These are phyloP conservation scores for Arthonia radiata DNA, from an alignment of 495 filamentous ascomycete genomes.

Conservation along the genomic window DNA sequence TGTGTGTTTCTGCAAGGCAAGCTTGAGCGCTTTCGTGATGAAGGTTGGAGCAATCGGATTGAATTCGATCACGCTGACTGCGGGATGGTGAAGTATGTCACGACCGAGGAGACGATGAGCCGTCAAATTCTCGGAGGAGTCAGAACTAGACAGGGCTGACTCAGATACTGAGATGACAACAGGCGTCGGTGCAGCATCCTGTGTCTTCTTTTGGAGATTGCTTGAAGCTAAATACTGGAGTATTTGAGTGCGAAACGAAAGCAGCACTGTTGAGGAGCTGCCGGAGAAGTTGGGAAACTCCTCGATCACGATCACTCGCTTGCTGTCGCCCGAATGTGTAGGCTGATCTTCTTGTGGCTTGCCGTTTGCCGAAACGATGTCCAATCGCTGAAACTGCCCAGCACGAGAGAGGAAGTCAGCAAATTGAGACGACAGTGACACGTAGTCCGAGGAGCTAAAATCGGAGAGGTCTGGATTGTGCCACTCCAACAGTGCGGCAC, in stretches of 20 bases:
- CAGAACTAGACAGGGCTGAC: slow-evolving; percentile 49
- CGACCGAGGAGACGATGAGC: slow-evolving; percentile 70
- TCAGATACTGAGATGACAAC: slow-evolving; percentile 82
- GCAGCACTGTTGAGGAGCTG: slow-evolving; percentile 36
- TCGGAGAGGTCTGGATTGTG: slow-evolving; percentile 47
- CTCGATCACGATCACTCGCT: slow-evolving; percentile 59
- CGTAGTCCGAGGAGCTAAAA: slow-evolving; percentile 27
- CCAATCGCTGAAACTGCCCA: slow-evolving; percentile 52
- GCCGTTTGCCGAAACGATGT: slow-evolving; percentile 16
- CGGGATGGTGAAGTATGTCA: slow-evolving; percentile 54
- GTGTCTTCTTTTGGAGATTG: slow-evolving; percentile 10
- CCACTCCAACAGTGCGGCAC: slow-evolving; percentile 67
- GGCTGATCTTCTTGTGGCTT: slow-evolving; percentile 1
- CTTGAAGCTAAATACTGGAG: slow-evolving; percentile 44
- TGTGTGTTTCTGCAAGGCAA: slow-evolving; percentile 60
- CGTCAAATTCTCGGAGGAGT: slow-evolving; percentile 66
- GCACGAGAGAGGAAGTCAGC: slow-evolving; percentile 70
- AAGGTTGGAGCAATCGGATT: slow-evolving; percentile 77
- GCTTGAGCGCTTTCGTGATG: slow-evolving; percentile 55
- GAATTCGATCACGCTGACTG: slow-evolving; percentile 59
- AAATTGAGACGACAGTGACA: slow-evolving; percentile 51
- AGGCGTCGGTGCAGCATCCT: slow-evolving; percentile 33
- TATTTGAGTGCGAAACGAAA: slow-evolving; percentile 51
- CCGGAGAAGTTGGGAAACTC: slow-evolving; percentile 77
- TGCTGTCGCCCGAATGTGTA: slow-evolving; percentile 5